Base-by-base conservation (phyloP, 805 yeast genomes). In the Candida fluviatilis region DNA sequence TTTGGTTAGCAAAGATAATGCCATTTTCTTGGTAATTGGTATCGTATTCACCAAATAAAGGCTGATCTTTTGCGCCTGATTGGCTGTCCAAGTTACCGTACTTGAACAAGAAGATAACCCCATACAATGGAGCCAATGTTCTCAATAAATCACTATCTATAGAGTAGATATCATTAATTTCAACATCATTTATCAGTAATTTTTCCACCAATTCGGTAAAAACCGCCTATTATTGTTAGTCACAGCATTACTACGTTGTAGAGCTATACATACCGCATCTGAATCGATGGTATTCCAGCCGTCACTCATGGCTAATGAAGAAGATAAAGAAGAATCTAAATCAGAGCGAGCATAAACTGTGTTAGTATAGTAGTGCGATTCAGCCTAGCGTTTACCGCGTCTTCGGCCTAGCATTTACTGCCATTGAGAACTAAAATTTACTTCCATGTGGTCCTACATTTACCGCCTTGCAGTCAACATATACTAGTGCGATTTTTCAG, bases 201-300 rank as follows among this genome's bases (percentile, higher is more conserved):
- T 68, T 66, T 41, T 75, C 80, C n/a, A 77, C 74, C 14, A 81
- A 64, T 41, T 79, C 81, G 1, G 83, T 73, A 57, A 81, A 81
- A 5, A 81, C 78, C 3, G 83, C 80, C 72, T 72, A 35, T 2
- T 13, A 34, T 33, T 35, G 54, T 52, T 40, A 47, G 45, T 39
- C 35, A 15, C 34, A 21, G 13, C n/a, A n/a, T n/a, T n/a, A n/a
- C n/a, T n/a, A n/a, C n/a, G n/a, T n/a, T n/a, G 11, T 11, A 16
- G n/a, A 17, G 14, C 16, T 15, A 21, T 29, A 57, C 61, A 32
- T 52, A 68, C 80, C 0, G 83, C 82, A 54, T 79, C 85, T 4
- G 83, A 76, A 45, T 78, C 84, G 27, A 79, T 77, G 1, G 83
- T 76, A 48, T 76, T 78, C 85, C 85, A 79, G 16, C 39, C 35